Base-by-base conservation (phyloP, 2,329 filamentous ascomycete genomes). In the Claviceps sp. region DNA sequence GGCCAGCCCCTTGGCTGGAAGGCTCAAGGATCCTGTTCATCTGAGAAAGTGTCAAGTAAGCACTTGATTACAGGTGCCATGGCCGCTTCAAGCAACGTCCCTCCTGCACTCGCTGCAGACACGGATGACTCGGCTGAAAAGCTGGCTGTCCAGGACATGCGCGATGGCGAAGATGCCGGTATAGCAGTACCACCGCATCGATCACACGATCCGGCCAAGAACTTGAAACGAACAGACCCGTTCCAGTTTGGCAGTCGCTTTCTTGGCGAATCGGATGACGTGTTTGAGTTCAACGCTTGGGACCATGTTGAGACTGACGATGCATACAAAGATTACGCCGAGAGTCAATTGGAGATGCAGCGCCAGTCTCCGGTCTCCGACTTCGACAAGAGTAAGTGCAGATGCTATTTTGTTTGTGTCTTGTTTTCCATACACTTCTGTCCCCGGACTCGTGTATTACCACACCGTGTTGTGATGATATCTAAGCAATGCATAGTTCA, bases 231-330 rank as follows among this genome's bases (percentile, higher is more conserved):
- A 61, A 86, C 73, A 64, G 89, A 96, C 64, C 93, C 93, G 18
- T 98, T 97, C 69, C 85, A 94, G 69, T 98, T 98, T 67, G 93
- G 93, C 55, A 93, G 87, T 47, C 87, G 91, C 54, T 86, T 79
- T 62, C 80, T 98, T 50, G 82, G 86, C 61, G 77, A 91, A 66
- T 81, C 82, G 63, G 90, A 95, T 71, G 78, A 97, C 65, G 87
- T 95, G 62, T 98, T 91, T 71, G 86, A 94, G 67, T 95, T 93
- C 79, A 98, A 98, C 68, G 93, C 93, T 40, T 98, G 93, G 93
- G 93, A 98, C 67, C 91, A 98, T 66, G 93, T 97, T 65, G 85
- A 91, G 69, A 89, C 89, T 65, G 91, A 97, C 71, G 82, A 88
- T 60, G 77, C 83, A 42, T 97, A 95, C 75, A 84, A 85, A 63